These are phyloP conservation scores for Bryum argenteum DNA, from an alignment of 225 moss, liverwort and hornwort genomes.

Conservation along the genomic window DNA sequence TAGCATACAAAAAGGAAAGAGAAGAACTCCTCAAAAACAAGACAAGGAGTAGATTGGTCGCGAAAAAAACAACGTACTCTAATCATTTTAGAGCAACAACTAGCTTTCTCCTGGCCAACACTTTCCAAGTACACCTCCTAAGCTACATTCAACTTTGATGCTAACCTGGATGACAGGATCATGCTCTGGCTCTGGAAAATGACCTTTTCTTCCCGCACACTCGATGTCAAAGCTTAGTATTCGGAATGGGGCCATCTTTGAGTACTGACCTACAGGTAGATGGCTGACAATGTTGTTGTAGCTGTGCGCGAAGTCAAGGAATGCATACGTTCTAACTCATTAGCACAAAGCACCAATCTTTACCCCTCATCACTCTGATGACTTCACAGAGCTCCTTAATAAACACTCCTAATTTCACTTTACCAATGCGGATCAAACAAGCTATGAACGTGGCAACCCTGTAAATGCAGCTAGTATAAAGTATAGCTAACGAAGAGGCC, in stretches of 20 bases:
- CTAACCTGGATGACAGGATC: conserved; percentile 98
- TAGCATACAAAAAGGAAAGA: background rate
- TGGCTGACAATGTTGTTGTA: conserved; percentile 84
- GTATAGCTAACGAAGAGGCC: background rate
- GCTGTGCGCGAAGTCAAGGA: conserved; percentile 55
- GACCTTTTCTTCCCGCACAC: conserved; percentile 96
- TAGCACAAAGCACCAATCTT: conserved; percentile 7
- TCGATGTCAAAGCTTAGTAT: conserved; percentile 98
- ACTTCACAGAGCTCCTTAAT: background rate
- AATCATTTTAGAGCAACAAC: conserved; percentile 1
- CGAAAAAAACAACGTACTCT: conserved; percentile 14
- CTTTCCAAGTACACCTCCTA: conserved; percentile 4
- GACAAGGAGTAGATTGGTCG: background rate
- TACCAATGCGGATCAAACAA: conserved; percentile 4
- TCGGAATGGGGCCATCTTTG: conserved; percentile 99
- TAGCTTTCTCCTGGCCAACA: conserved; percentile 13
- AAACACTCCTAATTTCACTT: background rate
- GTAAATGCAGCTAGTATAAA: conserved; percentile 1
- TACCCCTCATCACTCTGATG: conserved; percentile 14
- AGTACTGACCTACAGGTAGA: conserved; percentile 73
- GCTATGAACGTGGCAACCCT: conserved; percentile 17
- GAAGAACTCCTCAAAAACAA: conserved; percentile 10
- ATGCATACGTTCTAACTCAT: conserved; percentile 9
- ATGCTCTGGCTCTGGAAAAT: conserved; percentile 97
- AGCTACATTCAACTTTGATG: background rate